Base-by-base conservation (phyloP, 345 rosid species). In the Lumnitzera littorea region DNA sequence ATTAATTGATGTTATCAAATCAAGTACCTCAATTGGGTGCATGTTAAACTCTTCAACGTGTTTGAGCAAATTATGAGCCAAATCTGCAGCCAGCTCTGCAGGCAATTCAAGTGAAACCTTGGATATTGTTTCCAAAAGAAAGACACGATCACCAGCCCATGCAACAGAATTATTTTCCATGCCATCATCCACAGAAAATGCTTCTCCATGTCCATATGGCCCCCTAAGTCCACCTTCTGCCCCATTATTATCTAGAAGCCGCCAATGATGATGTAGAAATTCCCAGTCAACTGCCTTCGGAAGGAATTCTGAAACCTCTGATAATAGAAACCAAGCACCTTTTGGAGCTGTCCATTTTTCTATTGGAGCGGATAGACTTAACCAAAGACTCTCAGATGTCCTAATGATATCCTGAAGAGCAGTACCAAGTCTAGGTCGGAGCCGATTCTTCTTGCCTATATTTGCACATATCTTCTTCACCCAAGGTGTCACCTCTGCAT, bases 321-420 rank as follows among this genome's bases (percentile, higher is more conserved):
- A 84, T n/a, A 94, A 82, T 77, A 94, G 97, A 71, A 94, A 70
- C 99, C 99, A 90, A 65, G 95, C 87, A 73, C 99, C 99, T 49
- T 84, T 70, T 64, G 97, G 96, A 31, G 97, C 97, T 47, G 90
- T 84, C 99, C 99, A 90, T 75, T 81, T 85, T 55, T 83, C 80
- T 14, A 87, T 83, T 2, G 96, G 84, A 89, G 72, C 62, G 46
- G 84, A 86, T 46, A 74, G 79, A 55, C 77, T 80, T 73, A 86
- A 69, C 99, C 97, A 94, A n/a, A 81, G 64, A 71, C 87, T 78
- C 76, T 90, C 95, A 41, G 92, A 94, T 56, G 80, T 67, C 66
- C 70, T 86, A 66, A 94, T 90, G 60, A 90, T 83, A 60, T 70
- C 76, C 76, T 94, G 97, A 69, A 94, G 80, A 3, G 95, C 82